Evolutionary conservation across 2,329 filamentous ascomycete genomes (phyloP).

Genomic region (Coniochaeta hoffmannii): DNA sequence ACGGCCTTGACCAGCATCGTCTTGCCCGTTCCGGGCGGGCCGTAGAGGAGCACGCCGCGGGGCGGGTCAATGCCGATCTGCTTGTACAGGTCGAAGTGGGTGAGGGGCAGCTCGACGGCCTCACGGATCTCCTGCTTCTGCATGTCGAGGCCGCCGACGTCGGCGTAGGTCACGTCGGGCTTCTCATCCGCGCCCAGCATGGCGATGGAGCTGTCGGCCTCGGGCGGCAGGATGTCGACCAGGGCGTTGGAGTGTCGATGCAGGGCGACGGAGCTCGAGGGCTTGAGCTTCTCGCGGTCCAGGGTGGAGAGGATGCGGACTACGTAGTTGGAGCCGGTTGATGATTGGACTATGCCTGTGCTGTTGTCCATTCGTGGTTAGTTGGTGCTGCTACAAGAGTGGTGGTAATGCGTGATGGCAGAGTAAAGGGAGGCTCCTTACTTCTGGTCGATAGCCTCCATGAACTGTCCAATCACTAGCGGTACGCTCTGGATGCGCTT

Average conservation of each 20-base stretch:
- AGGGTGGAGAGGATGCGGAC: constrained; percentile 97
- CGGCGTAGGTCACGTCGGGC: constrained; percentile 94
- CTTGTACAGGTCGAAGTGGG: constrained; percentile 97
- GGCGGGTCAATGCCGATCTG: constrained; percentile 99
- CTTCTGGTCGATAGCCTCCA: constrained; percentile 99
- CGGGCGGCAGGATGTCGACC: constrained; percentile 96
- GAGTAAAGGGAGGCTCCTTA: constrained; percentile 39
- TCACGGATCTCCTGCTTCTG: constrained; percentile 99
- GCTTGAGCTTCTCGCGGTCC: constrained; percentile 96
- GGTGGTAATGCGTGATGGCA: neutral
- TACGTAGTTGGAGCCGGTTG: constrained; percentile 97
- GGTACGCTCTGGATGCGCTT: constrained; percentile 99
- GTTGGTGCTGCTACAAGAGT: constrained; percentile 3
- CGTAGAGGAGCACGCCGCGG: constrained; percentile 91
- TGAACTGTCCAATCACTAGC: constrained; percentile 96
- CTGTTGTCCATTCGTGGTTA: constrained; percentile 36
- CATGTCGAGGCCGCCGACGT: constrained; percentile 97
- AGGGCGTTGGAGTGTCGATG: constrained; percentile 98
- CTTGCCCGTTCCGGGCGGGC: constrained; percentile 91
- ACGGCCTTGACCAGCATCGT: constrained; percentile 98
- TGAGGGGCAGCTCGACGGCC: constrained; percentile 91
- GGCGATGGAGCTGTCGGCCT: constrained; percentile 96
- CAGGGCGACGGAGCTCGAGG: constrained; percentile 92
- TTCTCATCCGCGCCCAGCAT: constrained; percentile 97
- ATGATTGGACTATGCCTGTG: constrained; percentile 97